phyloP scores from a whole-genome alignment of 108 stramenopile species.

The Mayamaea pseudoterrestris region DNA sequence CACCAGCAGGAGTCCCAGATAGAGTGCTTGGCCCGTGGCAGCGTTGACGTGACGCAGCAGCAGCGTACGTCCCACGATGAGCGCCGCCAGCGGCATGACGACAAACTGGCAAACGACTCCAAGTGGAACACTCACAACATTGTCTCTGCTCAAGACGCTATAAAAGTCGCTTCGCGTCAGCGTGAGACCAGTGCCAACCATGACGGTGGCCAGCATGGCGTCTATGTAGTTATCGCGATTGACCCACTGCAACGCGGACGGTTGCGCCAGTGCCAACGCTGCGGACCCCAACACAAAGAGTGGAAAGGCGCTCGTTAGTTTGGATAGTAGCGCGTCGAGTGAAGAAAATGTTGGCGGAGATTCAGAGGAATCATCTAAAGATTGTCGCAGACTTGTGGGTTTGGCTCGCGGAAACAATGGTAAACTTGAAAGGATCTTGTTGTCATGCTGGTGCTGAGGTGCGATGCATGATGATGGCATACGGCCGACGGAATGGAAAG shows the following conservation, averaged over 20 bases:
- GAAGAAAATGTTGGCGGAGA: no score
- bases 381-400: no score
- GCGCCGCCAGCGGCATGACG: conserved; percentile 80
- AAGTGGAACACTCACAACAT: conserved; percentile 52
- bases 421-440: no score
- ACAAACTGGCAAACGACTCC: conserved; percentile 84
- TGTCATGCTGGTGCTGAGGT: no score
- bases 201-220: conserved; percentile 64
- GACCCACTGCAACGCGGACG: conserved; percentile 60
- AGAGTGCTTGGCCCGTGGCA: conserved; percentile 33
- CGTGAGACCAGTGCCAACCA: conserved; percentile 91
- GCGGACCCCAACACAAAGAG: conserved; percentile 68
- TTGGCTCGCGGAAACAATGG: no score
- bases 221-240: conserved; percentile 55
- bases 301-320: conserved; percentile 73
- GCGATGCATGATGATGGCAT: no score
- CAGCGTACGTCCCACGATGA: conserved; percentile 49
- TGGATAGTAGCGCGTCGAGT: conserved; percentile 48
- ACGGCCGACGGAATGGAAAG: no score
- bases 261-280: conserved; percentile 34
- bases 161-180: conserved; percentile 78
- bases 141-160: conserved; percentile 26
- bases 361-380: no score
- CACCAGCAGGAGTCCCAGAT: conserved; percentile 65
- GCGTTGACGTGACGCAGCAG: conserved; percentile 33